Base-by-base conservation (phyloP, 2,329 filamentous ascomycete species). In the Epichloe scottii region DNA sequence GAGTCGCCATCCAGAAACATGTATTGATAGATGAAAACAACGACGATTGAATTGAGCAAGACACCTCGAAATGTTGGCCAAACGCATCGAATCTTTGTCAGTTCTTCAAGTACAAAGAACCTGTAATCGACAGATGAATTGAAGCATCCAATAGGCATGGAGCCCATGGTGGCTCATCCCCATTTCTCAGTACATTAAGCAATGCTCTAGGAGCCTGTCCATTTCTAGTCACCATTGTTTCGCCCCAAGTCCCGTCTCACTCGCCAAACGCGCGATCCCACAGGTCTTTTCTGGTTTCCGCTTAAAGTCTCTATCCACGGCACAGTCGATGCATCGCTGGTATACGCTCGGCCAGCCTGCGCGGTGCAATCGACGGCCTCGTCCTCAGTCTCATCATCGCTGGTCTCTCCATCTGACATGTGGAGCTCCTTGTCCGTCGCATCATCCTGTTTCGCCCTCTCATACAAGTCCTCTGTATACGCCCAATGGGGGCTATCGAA, bases 401-500 rank as follows among this genome's bases (percentile, higher is more conserved):
- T 66, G 0, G 62, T 64, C 3, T 66, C 67, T 17, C 66, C 68
- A 4, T 66, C 65, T 23, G 60, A 63, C 1, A 62, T 55, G 35
- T 70, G 66, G 33, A 64, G 50, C 34, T 60, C 58, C 23, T 54
- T 56, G 41, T 59, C 59, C 10, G 54, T 59, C 10, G 56, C 60
- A 7, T 69, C 67, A 6, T 64, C 61, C 37, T 56, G 52, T 1
- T 53, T 61, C 14, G 66, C 63, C 55, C 62, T 63, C 34, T 64
- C 58, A 55, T 80, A 75, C 15, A 82, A 57, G 37, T 83, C 78
- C 60, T 87, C 84, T 0, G 78, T 78, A 54, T 85, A 86, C 1
- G 82, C 81, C 83, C 84, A 88, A 3, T 73, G 79, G 0, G 84
- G 82, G 2, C 77, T 68, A 58, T 88, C 85, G 51, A 86, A 79